Evolutionary conservation across 352 stramenopile genomes (phyloP), one percentile per base, ranked within the genome.

Genomic region (Globisporangium recalcitrans): DNA sequence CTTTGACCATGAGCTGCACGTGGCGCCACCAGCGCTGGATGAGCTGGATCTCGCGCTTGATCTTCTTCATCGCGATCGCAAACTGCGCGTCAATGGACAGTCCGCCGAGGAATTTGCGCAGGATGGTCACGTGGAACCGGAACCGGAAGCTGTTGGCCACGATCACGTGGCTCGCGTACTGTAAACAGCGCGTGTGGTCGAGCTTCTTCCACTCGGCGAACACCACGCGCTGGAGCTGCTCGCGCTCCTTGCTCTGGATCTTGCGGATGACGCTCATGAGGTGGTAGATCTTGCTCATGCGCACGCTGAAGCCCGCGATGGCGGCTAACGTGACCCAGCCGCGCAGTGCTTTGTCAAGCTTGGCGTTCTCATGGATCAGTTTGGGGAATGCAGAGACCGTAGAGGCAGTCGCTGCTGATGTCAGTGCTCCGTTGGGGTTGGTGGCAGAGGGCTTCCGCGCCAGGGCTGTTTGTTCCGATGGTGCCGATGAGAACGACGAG

Each of bases 21-120:
- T 77, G 75, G 7, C 77, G 71, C 79, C 79, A 88, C 79, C 79
- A 88, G 58, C 77, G 77, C 67, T 88, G 79, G 13, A 88, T 71
- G 38, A 73, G 51, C 54, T 72, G 67, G 61, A 85, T 70, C 42
- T 77, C 70, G 27, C 75, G 69, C 58, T 85, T 79, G 52, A 87
- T 67, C 26, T 77, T 74, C 57, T 81, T 71, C 70, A 88, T 84
- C 42, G 77, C 72, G 52, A 88, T 68, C n/a, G 77, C 74, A 16
- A 88, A 88, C 24, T 75, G 77, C 67, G 85, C 75, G 29, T 88
- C 79, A 31, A 87, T 52, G 14, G 79, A 85, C 14, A 88, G 52
- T 1, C 79, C 79, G 19, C 60, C 58, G 4, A 88, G 61, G 44
- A 88, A 88, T 7, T 53, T 36, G 4, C 77, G 67, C 22, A 88